A percentile compares a stretch with the other conserved stretches of the same genome.
Conservation (phyloP, 495 filamentous ascomycete genomes). For the Penicillium lividum region DNA sequence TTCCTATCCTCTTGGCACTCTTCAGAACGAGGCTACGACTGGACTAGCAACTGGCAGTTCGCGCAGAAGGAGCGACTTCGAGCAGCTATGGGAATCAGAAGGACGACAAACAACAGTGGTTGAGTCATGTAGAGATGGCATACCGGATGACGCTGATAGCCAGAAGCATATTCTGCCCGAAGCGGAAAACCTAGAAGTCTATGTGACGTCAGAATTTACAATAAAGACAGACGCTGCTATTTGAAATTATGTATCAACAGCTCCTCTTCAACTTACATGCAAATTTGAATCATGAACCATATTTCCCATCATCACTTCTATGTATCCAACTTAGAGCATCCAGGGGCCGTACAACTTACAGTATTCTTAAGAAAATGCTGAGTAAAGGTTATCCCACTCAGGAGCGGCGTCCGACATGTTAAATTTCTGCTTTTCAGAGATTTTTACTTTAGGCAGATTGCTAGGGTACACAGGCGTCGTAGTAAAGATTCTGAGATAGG, state of each 20-base stretch:
- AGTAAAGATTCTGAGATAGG: no score
- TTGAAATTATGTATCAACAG: background rate
- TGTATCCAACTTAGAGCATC: background rate
- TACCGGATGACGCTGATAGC: background rate
- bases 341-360: no score
- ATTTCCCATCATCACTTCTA: background rate
- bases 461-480: no score
- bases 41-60: background rate
- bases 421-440: no score
- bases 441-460: no score
- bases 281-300: background rate
- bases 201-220: background rate
- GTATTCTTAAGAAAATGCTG: no score
- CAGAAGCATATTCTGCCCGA: background rate
- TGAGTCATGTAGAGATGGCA: background rate
- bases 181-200: background rate
- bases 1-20: constrained; percentile 9
- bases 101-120: background rate
- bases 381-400: no score
- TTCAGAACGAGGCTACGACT: background rate
- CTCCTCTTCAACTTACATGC: background rate
- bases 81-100: background rate
- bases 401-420: no score
- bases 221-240: background rate
- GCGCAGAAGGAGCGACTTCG: background rate